Conservation (phyloP, 768 basidiomycete genomes). For the Rhizopogon vesiculosus region DNA sequence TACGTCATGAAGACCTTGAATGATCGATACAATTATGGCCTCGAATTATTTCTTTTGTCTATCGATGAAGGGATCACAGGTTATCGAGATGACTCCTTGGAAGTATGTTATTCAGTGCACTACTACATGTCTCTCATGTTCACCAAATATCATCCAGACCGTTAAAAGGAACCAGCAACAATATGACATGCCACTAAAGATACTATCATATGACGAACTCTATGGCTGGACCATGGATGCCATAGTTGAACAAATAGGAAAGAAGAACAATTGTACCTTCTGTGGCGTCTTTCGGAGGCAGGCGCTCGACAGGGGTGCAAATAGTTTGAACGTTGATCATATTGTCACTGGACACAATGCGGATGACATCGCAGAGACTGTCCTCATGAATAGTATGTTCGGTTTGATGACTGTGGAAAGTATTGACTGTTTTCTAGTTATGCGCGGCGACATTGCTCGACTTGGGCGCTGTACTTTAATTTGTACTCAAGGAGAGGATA, state of each 20-base stretch:
- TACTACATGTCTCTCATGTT: neutral
- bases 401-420: neutral
- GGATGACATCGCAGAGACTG: conserved; percentile 98
- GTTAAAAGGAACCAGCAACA: conserved; percentile 97
- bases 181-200: conserved; percentile 93
- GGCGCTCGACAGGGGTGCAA: conserved; percentile 92
- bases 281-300: conserved; percentile 97
- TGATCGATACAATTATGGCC: conserved; percentile 87
- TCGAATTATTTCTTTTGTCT: conserved; percentile 87
- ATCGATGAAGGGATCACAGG: conserved; percentile 99
- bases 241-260: conserved; percentile 90
- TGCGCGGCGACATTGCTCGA: conserved; percentile 95
- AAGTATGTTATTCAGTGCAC: conserved; percentile 43
- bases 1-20: conserved; percentile 96
- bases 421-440: conserved; percentile 51
- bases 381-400: conserved; percentile 93
- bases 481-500: conserved; percentile 94
- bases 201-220: conserved; percentile 91
- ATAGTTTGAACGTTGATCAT: conserved; percentile 85
- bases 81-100: conserved; percentile 94
- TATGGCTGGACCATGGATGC: conserved; percentile 99
- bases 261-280: conserved; percentile 98
- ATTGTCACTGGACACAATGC: conserved; percentile 99
- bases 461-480: conserved; percentile 92
- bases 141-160: conserved; percentile 48